phyloP scores from a whole-genome alignment of 768 basidiomycete genomes.

The Collybiopsis luxurians region DNA sequence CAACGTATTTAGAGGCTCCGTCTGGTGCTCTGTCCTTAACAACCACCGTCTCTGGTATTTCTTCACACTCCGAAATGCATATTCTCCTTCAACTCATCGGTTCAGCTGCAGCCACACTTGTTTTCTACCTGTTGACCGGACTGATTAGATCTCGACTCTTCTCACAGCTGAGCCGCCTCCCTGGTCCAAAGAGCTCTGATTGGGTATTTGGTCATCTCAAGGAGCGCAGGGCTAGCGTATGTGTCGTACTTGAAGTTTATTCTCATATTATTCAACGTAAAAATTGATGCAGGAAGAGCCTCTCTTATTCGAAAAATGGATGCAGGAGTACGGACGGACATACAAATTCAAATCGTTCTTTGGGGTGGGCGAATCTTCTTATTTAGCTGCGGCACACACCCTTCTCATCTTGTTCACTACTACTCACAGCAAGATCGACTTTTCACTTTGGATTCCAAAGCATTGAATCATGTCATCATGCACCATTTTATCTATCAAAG shows the following conservation, averaged over 20 bases:
- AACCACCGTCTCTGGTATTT: no score
- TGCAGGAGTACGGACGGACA: conserved; percentile 31
- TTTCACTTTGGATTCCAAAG: conserved; percentile 59
- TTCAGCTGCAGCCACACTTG: not conserved
- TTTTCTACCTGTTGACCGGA: not conserved
- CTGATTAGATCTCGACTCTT: not conserved
- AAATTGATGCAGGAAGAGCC: conserved; percentile 15
- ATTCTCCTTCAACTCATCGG: not conserved
- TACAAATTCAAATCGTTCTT: conserved; percentile 29
- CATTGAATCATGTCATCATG: conserved; percentile 61
- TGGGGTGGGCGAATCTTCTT: conserved; percentile 20
- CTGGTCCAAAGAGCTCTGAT: conserved; percentile 30
- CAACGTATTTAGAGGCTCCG: no score
- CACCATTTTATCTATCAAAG: conserved; percentile 58
- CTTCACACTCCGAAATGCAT: not conserved
- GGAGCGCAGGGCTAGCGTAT: conserved; percentile 23
- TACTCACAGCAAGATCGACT: conserved; percentile 39
- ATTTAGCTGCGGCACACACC: not conserved
- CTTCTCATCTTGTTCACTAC: no score
- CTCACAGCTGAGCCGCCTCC: conserved; percentile 25
- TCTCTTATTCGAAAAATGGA: conserved; percentile 29
- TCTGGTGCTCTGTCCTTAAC: no score
- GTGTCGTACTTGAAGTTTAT: no score
- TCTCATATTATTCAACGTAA: no score
- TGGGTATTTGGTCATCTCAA: conserved; percentile 32